A percentile compares a stretch with the other conserved stretches of the same genome.
phyloP scores from a whole-genome alignment of 2,329 filamentous ascomycete species.

The Thelonectria blattea region DNA sequence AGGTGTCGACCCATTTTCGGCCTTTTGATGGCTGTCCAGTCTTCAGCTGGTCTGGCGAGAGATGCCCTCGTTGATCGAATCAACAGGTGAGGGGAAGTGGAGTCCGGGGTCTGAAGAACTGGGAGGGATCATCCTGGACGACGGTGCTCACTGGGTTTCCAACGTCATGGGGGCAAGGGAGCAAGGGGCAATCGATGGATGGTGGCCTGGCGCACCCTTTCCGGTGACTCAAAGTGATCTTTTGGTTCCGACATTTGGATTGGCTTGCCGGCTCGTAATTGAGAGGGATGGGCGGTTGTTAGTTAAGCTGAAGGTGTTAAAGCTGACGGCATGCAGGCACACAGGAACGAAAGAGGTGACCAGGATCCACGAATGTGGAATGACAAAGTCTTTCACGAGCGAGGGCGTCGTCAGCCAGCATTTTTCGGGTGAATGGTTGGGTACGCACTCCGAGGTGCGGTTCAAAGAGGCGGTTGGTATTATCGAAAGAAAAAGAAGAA shows the following conservation, averaged over 20 bases:
- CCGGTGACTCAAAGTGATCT: neutral
- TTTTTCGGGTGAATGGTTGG: neutral
- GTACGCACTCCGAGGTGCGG: conserved; percentile 16
- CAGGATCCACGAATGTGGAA: too few species aligned
- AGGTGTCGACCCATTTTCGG: conserved; percentile 20
- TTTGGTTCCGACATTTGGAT: neutral
- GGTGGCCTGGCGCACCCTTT: neutral
- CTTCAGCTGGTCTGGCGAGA: neutral
- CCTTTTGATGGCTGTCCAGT: conserved; percentile 2
- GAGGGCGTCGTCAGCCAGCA: neutral
- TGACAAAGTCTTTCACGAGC: neutral
- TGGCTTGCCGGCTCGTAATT: neutral
- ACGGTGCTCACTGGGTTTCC: neutral
- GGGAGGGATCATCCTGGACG: conserved; percentile 28
- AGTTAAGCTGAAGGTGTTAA: neutral
- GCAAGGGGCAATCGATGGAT: too few species aligned
- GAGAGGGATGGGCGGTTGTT: neutral
- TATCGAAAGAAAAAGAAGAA: conserved; percentile 10
- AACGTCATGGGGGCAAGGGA: conserved; percentile 30
- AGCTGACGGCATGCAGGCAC: neutral
- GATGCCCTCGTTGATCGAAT: conserved; percentile 5
- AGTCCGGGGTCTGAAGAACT: conserved; percentile 25
- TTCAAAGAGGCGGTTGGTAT: conserved; percentile 13
- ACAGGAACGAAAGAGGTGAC: neutral
- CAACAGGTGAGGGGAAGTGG: conserved; percentile 37